phyloP scores from a whole-genome alignment of 371 early-diverging fungal species.

The Mortierella sp. region DNA sequence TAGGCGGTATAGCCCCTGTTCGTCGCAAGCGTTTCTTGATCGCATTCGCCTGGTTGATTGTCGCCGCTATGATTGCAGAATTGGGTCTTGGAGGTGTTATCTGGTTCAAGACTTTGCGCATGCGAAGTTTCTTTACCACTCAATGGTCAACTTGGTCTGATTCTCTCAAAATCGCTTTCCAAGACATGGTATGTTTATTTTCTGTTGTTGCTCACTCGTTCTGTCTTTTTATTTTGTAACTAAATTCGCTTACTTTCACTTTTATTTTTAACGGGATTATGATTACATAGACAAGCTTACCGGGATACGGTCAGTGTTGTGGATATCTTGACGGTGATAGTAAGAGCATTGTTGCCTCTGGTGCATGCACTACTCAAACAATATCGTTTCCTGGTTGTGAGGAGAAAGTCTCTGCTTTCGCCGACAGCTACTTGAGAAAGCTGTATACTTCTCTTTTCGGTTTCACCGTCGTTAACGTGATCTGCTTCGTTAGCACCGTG shows the following conservation, averaged over 20 bases:
- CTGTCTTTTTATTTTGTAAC: not conserved
- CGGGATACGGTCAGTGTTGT: conserved; percentile 48
- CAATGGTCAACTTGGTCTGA: conserved; percentile 44
- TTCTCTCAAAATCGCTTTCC: conserved; percentile 44
- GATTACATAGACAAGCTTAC: conserved; percentile 24
- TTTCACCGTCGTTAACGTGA: conserved; percentile 53
- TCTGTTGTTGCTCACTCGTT: not conserved
- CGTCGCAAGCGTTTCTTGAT: conserved; percentile 37
- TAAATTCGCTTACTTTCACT: not conserved
- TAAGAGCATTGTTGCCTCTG: conserved; percentile 6
- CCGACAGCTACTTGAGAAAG: conserved; percentile 45
- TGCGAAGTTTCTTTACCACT: conserved; percentile 39
- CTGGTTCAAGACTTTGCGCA: conserved; percentile 55
- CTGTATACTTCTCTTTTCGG: conserved; percentile 58
- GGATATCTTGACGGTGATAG: conserved; percentile 32
- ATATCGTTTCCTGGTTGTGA: conserved; percentile 32
- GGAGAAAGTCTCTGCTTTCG: conserved; percentile 51
- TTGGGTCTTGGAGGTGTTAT: conserved; percentile 44
- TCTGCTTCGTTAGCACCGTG: conserved; percentile 51
- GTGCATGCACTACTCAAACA: conserved; percentile 7
- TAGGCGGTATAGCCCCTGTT: conserved; percentile 41
- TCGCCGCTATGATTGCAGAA: conserved; percentile 40
- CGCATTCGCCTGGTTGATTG: conserved; percentile 40
- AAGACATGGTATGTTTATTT: conserved; percentile 44
- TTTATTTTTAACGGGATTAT: not conserved